Conservation (phyloP, 164 flowering plant genomes). For the Tetracentron sinense region DNA sequence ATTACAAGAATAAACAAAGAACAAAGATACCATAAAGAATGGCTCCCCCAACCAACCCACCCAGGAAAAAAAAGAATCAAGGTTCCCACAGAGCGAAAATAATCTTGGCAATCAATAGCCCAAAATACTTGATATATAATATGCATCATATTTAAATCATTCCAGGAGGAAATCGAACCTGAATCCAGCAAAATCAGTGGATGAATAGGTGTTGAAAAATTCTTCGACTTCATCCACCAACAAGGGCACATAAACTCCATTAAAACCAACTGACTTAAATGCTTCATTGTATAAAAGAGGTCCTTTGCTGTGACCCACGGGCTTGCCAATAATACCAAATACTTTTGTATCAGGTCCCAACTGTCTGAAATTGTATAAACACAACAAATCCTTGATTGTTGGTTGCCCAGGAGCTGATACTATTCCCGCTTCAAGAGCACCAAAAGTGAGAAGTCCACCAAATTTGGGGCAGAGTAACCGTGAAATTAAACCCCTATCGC, state of each 20-base stretch:
- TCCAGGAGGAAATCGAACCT: conserved; percentile 46
- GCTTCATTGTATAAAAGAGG: conserved; percentile 72
- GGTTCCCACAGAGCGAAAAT: neutral
- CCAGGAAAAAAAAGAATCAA: no score
- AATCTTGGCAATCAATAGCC: neutral
- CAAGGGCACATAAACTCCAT: conserved; percentile 79
- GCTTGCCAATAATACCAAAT: conserved; percentile 90
- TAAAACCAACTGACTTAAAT: conserved; percentile 63
- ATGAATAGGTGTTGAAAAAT: conserved; percentile 71
- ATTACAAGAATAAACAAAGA: no score
- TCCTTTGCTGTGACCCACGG: conserved; percentile 90
- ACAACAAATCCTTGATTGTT: conserved; percentile 61
- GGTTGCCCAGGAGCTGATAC: conserved; percentile 99
- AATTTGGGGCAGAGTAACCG: conserved; percentile 83
- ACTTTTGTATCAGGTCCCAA: conserved; percentile 79
- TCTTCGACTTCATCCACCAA: conserved; percentile 76
- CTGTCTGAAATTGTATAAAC: conserved; percentile 65
- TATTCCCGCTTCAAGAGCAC: conserved; percentile 61
- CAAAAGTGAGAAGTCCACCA: conserved; percentile 95
- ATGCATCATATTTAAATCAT: neutral
- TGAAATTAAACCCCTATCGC: conserved; percentile 86
- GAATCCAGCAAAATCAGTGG: conserved; percentile 89
- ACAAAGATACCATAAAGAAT: no score
- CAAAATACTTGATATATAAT: neutral
- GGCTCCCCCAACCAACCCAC: no score